phyloP scores from a whole-genome alignment of 108 stramenopile species.

The Cyclostephanos tholiformis region DNA sequence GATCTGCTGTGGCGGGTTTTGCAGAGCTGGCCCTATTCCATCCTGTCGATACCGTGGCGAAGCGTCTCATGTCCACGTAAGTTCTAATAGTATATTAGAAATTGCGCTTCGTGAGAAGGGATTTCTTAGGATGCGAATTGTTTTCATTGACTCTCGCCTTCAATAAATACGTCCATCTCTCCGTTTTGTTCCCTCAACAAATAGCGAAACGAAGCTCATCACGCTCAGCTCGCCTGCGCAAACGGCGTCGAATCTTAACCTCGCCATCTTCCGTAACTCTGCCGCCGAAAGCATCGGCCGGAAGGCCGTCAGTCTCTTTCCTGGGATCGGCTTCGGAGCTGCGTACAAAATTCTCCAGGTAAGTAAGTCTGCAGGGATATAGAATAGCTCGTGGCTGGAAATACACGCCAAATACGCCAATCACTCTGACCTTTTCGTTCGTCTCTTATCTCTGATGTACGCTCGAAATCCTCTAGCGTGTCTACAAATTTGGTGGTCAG shows the following conservation, averaged over 20 bases:
- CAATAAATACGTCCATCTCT: constrained; percentile 4
- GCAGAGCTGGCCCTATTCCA: constrained; percentile 66
- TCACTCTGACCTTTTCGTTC: no score
- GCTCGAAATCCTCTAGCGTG: constrained; percentile 83
- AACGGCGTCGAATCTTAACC: constrained; percentile 57
- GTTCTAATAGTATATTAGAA: not conserved
- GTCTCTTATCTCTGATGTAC: constrained; percentile 14
- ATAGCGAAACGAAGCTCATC: constrained; percentile 50
- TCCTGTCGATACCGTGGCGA: constrained; percentile 68
- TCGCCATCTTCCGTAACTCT: constrained; percentile 58
- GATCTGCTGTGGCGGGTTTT: constrained; percentile 57
- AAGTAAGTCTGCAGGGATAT: no score
- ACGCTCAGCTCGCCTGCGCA: constrained; percentile 36
- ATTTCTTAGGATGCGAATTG: not conserved
- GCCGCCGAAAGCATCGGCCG: constrained; percentile 36
- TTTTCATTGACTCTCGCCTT: not conserved
- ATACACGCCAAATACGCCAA: no score
- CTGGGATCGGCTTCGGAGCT: constrained; percentile 79
- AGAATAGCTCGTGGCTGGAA: no score
- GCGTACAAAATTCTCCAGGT: constrained; percentile 70
- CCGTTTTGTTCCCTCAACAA: constrained; percentile 50
- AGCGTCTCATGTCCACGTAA: constrained; percentile 51
- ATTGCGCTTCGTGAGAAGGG: no score
- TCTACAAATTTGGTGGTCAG: constrained; percentile 85
- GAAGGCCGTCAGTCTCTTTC: constrained; percentile 70